Percentiles rank a stretch among this genome's conserved stretches.
Conservation (phyloP, 1,284 basidiomycete species). For the Ganoderma boninense region DNA sequence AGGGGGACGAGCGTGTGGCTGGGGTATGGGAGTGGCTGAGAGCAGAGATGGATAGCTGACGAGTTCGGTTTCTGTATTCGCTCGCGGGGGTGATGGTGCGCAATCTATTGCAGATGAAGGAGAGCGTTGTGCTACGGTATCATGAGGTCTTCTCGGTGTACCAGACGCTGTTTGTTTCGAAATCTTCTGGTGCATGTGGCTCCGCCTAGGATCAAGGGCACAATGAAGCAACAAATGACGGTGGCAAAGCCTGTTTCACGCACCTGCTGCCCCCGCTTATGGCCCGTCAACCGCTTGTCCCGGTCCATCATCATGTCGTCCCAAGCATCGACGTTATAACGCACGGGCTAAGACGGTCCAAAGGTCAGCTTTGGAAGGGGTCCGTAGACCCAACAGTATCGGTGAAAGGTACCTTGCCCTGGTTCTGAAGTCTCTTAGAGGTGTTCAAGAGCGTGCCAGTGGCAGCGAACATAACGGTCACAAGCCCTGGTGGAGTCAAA, state of each 20-base stretch:
- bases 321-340: conserved; percentile 89
- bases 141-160: conserved; percentile 58
- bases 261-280: conserved; percentile 85
- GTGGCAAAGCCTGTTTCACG: conserved; percentile 42
- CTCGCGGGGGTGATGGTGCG: neutral
- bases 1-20: conserved; percentile 28
- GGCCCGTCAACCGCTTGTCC: conserved; percentile 90
- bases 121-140: conserved; percentile 13
- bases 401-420: conserved; percentile 76
- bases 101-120: conserved; percentile 10
- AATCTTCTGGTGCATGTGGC: conserved; percentile 75
- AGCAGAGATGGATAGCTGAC: conserved; percentile 44
- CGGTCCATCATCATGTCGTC: conserved; percentile 96
- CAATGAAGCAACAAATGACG: neutral
- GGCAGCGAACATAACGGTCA: conserved; percentile 89
- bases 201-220: conserved; percentile 61
- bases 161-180: conserved; percentile 84
- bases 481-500: conserved; percentile 65
- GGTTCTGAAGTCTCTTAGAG: conserved; percentile 82
- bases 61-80: neutral
- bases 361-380: neutral
- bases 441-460: conserved; percentile 87
- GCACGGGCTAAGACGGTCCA: conserved; percentile 65
- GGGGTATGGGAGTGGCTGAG: conserved; percentile 54
- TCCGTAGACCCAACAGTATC: neutral